These are phyloP conservation scores for Linaria vulgaris DNA, from an alignment of 257 asterid species.

Conservation along the genomic window DNA sequence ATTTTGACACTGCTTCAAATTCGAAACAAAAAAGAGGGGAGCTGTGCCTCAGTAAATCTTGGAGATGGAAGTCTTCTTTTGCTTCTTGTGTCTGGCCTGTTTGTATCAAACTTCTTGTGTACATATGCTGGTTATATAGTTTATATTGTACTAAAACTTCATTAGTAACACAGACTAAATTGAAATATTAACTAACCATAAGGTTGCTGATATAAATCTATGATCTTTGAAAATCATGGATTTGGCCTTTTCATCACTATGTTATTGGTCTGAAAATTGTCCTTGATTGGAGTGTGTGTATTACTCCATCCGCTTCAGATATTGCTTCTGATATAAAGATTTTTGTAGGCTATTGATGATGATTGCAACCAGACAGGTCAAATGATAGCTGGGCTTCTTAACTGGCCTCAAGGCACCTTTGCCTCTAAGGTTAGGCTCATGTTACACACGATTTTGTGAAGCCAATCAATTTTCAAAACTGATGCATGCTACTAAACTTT, in stretches of 20 bases:
- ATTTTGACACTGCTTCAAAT: too few species aligned
- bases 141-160: too few species aligned
- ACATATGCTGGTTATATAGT: too few species aligned
- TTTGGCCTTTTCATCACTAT: not conserved
- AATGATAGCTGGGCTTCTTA: slow-evolving; percentile 95
- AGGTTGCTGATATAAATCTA: not conserved
- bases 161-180: too few species aligned
- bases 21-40: too few species aligned
- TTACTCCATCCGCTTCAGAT: not conserved
- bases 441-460: not conserved
- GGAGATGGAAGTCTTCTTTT: too few species aligned
- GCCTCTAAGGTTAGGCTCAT: slow-evolving; percentile 74
- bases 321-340: slow-evolving; percentile 26
- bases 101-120: too few species aligned
- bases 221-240: not conserved
- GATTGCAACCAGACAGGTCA: slow-evolving; percentile 94
- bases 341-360: slow-evolving; percentile 77
- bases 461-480: not conserved
- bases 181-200: not conserved
- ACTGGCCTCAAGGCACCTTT: slow-evolving; percentile 95
- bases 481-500: not conserved
- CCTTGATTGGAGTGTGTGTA: not conserved
- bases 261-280: not conserved
- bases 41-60: too few species aligned
- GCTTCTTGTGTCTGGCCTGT: too few species aligned